Percentiles rank a stretch among this genome's conserved stretches.
phyloP scores from a whole-genome alignment of 345 rosid species.

The Eucalyptus decipiens region DNA sequence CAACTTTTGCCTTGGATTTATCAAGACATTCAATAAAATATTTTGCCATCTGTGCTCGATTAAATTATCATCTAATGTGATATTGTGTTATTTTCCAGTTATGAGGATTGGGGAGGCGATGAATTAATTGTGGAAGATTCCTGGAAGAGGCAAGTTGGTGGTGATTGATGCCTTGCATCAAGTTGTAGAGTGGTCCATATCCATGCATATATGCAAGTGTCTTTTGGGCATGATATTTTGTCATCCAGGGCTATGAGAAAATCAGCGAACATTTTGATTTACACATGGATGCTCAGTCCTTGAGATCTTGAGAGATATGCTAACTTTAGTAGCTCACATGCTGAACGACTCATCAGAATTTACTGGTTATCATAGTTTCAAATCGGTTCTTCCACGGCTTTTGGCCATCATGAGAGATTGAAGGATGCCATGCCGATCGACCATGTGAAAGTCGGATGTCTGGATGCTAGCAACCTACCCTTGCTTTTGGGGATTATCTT shows the following conservation, averaged over 20 bases:
- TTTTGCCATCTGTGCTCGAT: not conserved
- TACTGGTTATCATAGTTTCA: not conserved
- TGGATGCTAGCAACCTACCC: not conserved
- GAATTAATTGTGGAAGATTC: constrained; percentile 91
- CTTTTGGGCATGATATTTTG: not conserved
- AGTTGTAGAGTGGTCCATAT: not conserved
- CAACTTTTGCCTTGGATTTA: not conserved
- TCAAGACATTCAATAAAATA: not conserved
- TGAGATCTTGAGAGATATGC: not conserved
- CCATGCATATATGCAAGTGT: not conserved
- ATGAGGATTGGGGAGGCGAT: constrained; percentile 83
- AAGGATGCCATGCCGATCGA: not conserved
- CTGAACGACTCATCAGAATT: not conserved
- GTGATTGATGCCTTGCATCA: constrained; percentile 24
- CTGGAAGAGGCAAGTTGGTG: constrained; percentile 95
- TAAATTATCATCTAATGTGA: not conserved
- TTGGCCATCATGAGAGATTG: not conserved
- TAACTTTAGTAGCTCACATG: not conserved
- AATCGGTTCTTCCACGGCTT: not conserved
- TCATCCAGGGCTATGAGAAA: not conserved
- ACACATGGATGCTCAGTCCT: not conserved
- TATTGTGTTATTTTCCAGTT: constrained; percentile 18
- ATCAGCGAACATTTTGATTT: not conserved
- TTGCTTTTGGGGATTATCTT: not conserved
- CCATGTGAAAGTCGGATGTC: not conserved